Percentiles rank a stretch among this genome's conserved stretches.
Conservation (phyloP, 1,139 yeast species). For the Zygoascus hellenicus region DNA sequence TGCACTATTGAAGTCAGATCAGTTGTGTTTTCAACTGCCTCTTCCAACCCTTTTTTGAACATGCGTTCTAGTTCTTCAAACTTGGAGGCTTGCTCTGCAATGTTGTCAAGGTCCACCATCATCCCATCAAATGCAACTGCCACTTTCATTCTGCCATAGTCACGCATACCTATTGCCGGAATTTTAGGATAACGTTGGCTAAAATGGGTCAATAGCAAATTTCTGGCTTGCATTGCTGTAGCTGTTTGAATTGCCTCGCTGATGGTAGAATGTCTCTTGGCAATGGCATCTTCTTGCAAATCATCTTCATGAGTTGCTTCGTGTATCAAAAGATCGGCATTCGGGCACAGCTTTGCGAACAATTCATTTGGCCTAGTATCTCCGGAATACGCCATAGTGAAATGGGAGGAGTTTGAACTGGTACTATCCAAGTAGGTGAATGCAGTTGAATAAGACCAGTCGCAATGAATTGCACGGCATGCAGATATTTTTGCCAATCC, state of each 20-base stretch:
- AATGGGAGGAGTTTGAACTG: slow-evolving; percentile 27
- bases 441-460: slow-evolving; percentile 54
- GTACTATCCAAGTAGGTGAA: slow-evolving; percentile 1
- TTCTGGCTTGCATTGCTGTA: slow-evolving; percentile 62
- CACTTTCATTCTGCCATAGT: slow-evolving; percentile 21
- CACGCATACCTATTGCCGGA: slow-evolving; percentile 35
- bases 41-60: slow-evolving; percentile 23
- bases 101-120: slow-evolving; percentile 42
- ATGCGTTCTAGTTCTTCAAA: slow-evolving; percentile 29
- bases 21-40: neutral
- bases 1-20: too few relatives aligned
- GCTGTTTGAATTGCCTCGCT: slow-evolving; percentile 78
- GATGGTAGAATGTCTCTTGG: slow-evolving; percentile 84
- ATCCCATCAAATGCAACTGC: slow-evolving; percentile 60
- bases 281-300: slow-evolving; percentile 70
- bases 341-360: slow-evolving; percentile 46
- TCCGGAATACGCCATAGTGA: slow-evolving; percentile 84
- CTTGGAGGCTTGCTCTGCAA: slow-evolving; percentile 32
- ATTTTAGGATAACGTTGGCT: slow-evolving; percentile 81
- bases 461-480: slow-evolving; percentile 79
- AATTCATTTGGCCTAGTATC: slow-evolving; percentile 81
- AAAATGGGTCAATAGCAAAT: slow-evolving; percentile 80
- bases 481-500: slow-evolving; percentile 31
- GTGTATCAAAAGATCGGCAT: slow-evolving; percentile 77
- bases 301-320: slow-evolving; percentile 89